Percentiles rank a stretch among this genome's conserved stretches.
Conservation (phyloP, 768 basidiomycete species). For the Pholiota conissans region DNA sequence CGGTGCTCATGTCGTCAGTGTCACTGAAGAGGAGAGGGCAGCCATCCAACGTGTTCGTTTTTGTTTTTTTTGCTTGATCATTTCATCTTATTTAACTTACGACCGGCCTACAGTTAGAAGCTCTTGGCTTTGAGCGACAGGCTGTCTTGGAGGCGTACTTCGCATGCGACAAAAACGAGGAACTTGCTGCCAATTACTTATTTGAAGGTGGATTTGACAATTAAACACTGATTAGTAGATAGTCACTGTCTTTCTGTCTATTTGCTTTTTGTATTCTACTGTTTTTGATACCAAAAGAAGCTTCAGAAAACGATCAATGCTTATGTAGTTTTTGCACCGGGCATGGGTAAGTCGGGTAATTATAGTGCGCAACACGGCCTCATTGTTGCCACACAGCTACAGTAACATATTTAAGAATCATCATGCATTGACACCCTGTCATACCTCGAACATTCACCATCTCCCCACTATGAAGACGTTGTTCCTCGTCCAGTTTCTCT, state of each 20-base stretch:
- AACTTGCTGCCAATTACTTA: slow-evolving; percentile 91
- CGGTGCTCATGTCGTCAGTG: slow-evolving; percentile 64
- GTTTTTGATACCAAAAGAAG: neutral
- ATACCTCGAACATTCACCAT: neutral
- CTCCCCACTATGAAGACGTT: slow-evolving; percentile 1
- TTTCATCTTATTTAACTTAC: too few species aligned
- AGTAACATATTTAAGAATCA: neutral
- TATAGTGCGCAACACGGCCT: slow-evolving; percentile 2
- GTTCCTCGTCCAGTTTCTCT: neutral
- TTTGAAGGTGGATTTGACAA: slow-evolving; percentile 73
- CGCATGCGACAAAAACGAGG: slow-evolving; percentile 96
- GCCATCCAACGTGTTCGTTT: slow-evolving; percentile 83
- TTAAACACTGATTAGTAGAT: slow-evolving; percentile 5
- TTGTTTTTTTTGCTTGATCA: neutral
- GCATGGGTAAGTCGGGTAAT: neutral
- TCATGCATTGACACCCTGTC: neutral
- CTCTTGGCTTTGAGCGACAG: slow-evolving; percentile 83
- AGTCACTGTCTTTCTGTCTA: neutral
- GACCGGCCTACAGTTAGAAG: slow-evolving; percentile 61
- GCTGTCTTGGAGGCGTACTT: slow-evolving; percentile 88
- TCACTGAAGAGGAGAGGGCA: slow-evolving; percentile 85
- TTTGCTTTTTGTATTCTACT: slow-evolving; percentile 1
- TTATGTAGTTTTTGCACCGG: neutral
- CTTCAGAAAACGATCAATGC: neutral
- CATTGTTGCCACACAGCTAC: slow-evolving; percentile 7